Base-by-base conservation (phyloP, 345 rosid genomes). In the Pugionium dolabratum region DNA sequence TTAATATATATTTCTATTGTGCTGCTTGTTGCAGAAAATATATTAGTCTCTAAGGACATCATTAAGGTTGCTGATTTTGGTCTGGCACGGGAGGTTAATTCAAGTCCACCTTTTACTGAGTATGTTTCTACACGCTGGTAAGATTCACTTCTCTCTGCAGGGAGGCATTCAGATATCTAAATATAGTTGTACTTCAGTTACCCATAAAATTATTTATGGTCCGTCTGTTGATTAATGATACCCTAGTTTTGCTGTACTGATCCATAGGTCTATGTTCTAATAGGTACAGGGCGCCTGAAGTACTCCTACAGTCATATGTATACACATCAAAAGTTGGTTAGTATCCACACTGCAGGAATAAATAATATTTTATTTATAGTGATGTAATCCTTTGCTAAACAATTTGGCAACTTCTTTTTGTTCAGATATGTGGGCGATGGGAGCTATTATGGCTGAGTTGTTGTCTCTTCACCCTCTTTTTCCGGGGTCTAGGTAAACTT, bases 261-360 rank as follows among this genome's bases (percentile, higher is more conserved):
- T 27, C 25, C 40, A 4, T 4, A 8, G 3, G 7, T 42, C 31
- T 68, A 48, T 50, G 36, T 62, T 69, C 37, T 67, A 41, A 27
- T 73, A 94, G 99, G 99, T 94, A 94, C 68, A 82, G 99, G 47
- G 99, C 99, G n/a, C 99, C 99, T 50, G 99, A 94, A 77, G 95
- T 90, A 67, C 80, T 94, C 75, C 93, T 94, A 66, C 99, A 94
- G 72, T 84, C 99, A 30, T 80, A 77, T 68, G 27, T 77, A 2
- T 94, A 94, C 75, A 70, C 78, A 51, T 83, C 90, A 34, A 86
- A 94, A 88, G 99, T 90, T 78, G 99, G 99, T 90, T 48, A 80
- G 99, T 79, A 65, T 35, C 51, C 29, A 82, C 67, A 59, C 74
- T 54, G 71, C 81, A 3, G 77, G 78, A 83, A 85, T 79, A 73